phyloP scores from a whole-genome alignment of 768 basidiomycete species.

The Gyrodon lividus region DNA sequence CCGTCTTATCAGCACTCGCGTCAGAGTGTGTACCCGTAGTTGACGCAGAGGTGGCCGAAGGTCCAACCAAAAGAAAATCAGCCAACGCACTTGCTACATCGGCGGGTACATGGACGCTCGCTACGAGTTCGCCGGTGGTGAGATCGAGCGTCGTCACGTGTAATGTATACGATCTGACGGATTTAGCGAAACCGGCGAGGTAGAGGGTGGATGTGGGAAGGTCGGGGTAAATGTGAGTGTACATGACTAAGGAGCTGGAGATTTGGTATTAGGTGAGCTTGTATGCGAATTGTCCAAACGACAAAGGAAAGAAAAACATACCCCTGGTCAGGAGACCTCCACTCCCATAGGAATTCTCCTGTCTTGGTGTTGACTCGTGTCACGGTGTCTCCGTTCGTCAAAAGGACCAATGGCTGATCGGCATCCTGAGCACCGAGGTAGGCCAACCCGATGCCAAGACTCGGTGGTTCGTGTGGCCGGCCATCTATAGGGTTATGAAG shows the following conservation, averaged over 20 bases:
- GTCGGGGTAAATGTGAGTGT: conserved; percentile 59
- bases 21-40: not conserved
- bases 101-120: conserved; percentile 54
- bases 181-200: conserved; percentile 45
- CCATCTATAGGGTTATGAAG: conserved; percentile 49
- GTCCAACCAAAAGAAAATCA: conserved; percentile 37
- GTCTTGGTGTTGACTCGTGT: conserved; percentile 46
- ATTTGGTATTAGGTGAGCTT: not conserved
- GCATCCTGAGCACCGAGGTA: conserved; percentile 32
- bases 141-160: conserved; percentile 63
- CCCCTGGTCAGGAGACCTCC: conserved; percentile 70
- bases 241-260: conserved; percentile 59
- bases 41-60: conserved; percentile 11
- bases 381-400: conserved; percentile 63
- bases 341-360: conserved; percentile 66
- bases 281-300: not conserved
- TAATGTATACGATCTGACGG: conserved; percentile 54
- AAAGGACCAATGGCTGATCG: conserved; percentile 41
- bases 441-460: conserved; percentile 54
- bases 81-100: conserved; percentile 35
- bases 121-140: conserved; percentile 49
- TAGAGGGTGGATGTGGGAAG: conserved; percentile 54
- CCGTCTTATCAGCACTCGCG: not conserved
- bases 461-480: conserved; percentile 48
- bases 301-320: conserved; percentile 33